A percentile compares a stretch with the other conserved stretches of the same genome.
Evolutionary conservation across 225 moss, liverwort and hornwort species (phyloP).

Genomic region (Straminergon stramineum): DNA sequence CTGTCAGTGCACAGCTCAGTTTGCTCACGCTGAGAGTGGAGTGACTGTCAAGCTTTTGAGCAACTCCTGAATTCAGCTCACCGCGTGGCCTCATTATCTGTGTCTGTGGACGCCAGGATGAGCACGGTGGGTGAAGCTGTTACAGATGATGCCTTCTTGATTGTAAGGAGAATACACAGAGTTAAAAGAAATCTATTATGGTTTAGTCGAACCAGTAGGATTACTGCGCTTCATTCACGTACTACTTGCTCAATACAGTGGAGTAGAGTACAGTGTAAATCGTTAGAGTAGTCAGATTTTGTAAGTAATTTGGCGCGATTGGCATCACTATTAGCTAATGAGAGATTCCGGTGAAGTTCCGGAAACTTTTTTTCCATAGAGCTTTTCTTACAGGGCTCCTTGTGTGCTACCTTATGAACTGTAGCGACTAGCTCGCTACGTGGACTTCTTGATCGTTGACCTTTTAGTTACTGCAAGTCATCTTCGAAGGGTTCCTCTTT

Average conservation of each 20-base stretch:
- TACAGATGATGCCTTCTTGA: neutral
- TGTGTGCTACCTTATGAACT: neutral
- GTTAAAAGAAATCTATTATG: neutral
- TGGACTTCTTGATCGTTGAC: neutral
- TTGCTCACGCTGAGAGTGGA: slow-evolving; percentile 11
- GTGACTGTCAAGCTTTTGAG: slow-evolving; percentile 13
- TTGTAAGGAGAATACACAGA: neutral
- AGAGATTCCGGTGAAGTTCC: neutral
- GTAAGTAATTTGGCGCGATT: neutral
- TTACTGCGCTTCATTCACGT: neutral
- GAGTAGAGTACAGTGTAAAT: neutral
- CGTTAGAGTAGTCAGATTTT: neutral
- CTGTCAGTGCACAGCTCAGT: slow-evolving; percentile 17
- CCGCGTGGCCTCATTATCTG: slow-evolving; percentile 14
- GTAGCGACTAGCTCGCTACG: neutral
- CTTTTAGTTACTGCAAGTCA: neutral
- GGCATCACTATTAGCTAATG: neutral
- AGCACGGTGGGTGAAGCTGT: slow-evolving; percentile 16
- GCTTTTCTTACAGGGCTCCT: neutral
- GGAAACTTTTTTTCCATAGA: neutral
- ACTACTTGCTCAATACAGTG: neutral
- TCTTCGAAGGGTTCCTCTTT: neutral
- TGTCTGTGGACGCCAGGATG: slow-evolving; percentile 11
- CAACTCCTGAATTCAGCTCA: slow-evolving; percentile 19
- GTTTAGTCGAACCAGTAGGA: neutral